These are phyloP conservation scores for Diaporthe ampelina DNA, from an alignment of 2,329 filamentous ascomycete species.

Conservation along the genomic window DNA sequence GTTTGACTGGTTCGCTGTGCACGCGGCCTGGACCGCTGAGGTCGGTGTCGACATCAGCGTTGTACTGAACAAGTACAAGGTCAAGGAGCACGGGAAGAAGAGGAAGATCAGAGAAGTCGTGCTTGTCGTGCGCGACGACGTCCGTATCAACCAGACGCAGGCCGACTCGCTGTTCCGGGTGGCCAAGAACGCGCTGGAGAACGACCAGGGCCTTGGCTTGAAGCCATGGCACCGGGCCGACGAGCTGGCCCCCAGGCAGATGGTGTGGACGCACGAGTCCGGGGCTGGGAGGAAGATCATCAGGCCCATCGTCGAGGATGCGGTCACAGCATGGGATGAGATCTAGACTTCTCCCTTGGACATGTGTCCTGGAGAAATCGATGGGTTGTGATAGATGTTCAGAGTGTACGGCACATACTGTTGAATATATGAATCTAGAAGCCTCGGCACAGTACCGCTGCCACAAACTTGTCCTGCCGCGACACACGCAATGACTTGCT, in stretches of 20 bases:
- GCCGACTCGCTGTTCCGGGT: slow-evolving; percentile 57
- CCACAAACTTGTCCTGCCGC: neutral
- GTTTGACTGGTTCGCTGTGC: slow-evolving; percentile 63
- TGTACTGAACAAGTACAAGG: slow-evolving; percentile 61
- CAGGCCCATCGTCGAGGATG: slow-evolving; percentile 60
- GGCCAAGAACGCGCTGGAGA: slow-evolving; percentile 57
- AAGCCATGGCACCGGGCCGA: slow-evolving; percentile 58
- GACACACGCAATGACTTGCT: too few relatives aligned
- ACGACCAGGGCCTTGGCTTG: slow-evolving; percentile 53
- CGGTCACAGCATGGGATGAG: slow-evolving; percentile 49
- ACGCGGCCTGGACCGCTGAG: slow-evolving; percentile 62
- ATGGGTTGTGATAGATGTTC: neutral
- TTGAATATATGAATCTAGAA: neutral
- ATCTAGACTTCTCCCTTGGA: slow-evolving; percentile 1
- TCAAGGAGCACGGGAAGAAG: slow-evolving; percentile 55
- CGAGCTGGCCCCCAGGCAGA: slow-evolving; percentile 58
- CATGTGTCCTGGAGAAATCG: neutral
- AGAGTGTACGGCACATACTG: neutral
- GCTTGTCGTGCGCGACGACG: slow-evolving; percentile 58
- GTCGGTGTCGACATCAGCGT: slow-evolving; percentile 59
- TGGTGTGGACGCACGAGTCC: slow-evolving; percentile 59
- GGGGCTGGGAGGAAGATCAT: slow-evolving; percentile 59
- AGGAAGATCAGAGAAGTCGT: slow-evolving; percentile 62
- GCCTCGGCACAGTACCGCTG: neutral
- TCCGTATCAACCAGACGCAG: slow-evolving; percentile 58